Evolutionary conservation across 805 yeast genomes (phyloP), one percentile per base, ranked within the genome.

Genomic region (Komagataella pseudopastoris): DNA sequence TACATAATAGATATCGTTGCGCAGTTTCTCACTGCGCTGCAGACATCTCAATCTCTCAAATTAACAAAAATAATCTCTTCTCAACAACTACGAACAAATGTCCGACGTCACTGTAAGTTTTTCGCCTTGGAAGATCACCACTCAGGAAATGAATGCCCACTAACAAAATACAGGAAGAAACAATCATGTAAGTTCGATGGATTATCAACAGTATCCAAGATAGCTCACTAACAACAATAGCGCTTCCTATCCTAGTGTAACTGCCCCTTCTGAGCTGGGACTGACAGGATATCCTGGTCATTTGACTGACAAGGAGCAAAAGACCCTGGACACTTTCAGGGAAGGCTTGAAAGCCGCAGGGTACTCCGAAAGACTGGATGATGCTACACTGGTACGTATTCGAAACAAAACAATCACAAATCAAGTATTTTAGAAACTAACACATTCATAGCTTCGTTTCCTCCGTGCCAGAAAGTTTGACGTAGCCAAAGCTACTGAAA

Each of bases 381-480:
- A 88, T 60, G 88, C 96, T 14, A 77, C 93, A 3, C 70, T 85
- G 56, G 73, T 79, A 56, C 52, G 62, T 58, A 16, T n/a, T 10
- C n/a, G 3, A n/a, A 45, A 3, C 51, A 23, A 51, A 51, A 50
- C 23, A 17, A 6, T 4, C n/a, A n/a, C 36, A 18, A 20, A 8
- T 12, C 24, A 8, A 46, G 3, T 24, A 14, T 24, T 47, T 47
- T 17, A 23, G 6, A 17, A 8, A n/a, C 23, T 20, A 20, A 18
- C 45, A n/a, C 10, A n/a, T 3, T 20, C 46, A 44, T 36, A 74
- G 62, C 67, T 83, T 55, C 82, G 99, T 60, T 93, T 93, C 69
- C 73, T 93, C 56, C 81, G 98, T 63, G 99, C 99, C 7, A 82
- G 99, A 70, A 90, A 89, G 75, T 93, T 93, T 63, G 96, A 89